phyloP scores from a whole-genome alignment of 352 stramenopile species.

The Phytopythium mirpurense region DNA sequence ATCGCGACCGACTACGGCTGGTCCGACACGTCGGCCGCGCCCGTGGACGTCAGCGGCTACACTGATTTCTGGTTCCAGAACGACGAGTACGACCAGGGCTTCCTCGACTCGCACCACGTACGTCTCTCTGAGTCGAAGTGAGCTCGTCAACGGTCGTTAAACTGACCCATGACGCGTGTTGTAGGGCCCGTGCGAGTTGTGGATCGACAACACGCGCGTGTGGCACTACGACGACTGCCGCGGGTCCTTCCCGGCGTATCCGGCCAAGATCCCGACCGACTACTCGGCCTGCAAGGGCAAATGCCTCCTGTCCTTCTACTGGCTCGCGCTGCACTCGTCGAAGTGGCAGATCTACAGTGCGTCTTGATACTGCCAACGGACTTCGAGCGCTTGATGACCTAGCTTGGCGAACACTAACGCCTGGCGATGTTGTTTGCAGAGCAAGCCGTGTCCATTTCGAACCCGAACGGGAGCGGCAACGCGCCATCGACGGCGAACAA shows the following conservation, averaged over 20 bases:
- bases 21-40: conserved; percentile 15
- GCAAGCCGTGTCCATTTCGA: conserved; percentile 26
- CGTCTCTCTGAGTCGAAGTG: too few relatives aligned
- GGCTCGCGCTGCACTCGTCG: conserved; percentile 29
- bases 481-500: background rate
- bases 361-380: too few relatives aligned
- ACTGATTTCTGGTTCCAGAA: conserved; percentile 34
- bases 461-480: conserved; percentile 7
- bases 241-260: conserved; percentile 26
- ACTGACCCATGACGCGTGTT: background rate
- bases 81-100: conserved; percentile 32
- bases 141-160: too few relatives aligned
- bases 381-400: too few relatives aligned
- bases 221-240: conserved; percentile 46
- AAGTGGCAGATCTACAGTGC: conserved; percentile 44
- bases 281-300: conserved; percentile 41
- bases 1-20: conserved; percentile 23
- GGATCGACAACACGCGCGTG: conserved; percentile 37
- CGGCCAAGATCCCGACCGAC: conserved; percentile 40
- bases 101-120: conserved; percentile 37
- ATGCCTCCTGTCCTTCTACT: conserved; percentile 51
- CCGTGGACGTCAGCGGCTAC: conserved; percentile 26
- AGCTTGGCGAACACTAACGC: too few relatives aligned
- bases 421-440: conserved; percentile 8
- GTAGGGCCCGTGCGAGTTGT: conserved; percentile 42